A percentile compares a stretch with the other conserved stretches of the same genome.
Evolutionary conservation across 495 filamentous ascomycete genomes (phyloP).

Genomic region (Penicillium crystallinum): DNA sequence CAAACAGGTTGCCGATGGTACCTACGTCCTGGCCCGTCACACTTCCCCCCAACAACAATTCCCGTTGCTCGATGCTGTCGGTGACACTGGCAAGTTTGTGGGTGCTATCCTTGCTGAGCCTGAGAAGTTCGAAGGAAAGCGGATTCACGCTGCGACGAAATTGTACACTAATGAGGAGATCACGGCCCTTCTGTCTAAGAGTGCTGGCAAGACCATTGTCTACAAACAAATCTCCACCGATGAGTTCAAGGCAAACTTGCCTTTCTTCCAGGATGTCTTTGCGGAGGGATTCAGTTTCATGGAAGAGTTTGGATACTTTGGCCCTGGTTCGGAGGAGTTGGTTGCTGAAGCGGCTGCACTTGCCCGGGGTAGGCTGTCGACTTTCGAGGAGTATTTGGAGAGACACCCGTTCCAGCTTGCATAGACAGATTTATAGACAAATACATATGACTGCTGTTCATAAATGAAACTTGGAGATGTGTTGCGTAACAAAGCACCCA

Average conservation of each 20-base stretch:
- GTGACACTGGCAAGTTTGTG: slow-evolving; percentile 49
- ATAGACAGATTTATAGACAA: neutral
- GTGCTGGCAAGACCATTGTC: slow-evolving; percentile 41
- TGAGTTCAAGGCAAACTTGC: slow-evolving; percentile 28
- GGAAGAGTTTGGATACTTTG: slow-evolving; percentile 46
- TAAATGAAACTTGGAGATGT: no score
- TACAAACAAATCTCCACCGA: slow-evolving; percentile 41
- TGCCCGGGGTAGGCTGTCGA: slow-evolving; percentile 34
- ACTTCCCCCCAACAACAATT: slow-evolving; percentile 27
- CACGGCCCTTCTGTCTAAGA: slow-evolving; percentile 30
- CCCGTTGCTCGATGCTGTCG: slow-evolving; percentile 42
- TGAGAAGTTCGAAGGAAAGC: slow-evolving; percentile 45
- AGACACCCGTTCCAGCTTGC: slow-evolving; percentile 7
- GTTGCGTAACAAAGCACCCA: no score
- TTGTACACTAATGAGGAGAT: slow-evolving; percentile 36
- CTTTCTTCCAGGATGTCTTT: slow-evolving; percentile 2
- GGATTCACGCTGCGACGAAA: slow-evolving; percentile 33
- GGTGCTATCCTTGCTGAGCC: slow-evolving; percentile 48
- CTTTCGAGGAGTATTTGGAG: slow-evolving; percentile 44
- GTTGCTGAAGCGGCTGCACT: slow-evolving; percentile 37
- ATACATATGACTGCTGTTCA: no score
- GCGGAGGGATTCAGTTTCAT: slow-evolving; percentile 12
- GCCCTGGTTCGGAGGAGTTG: slow-evolving; percentile 31
- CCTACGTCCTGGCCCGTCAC: slow-evolving; percentile 20
- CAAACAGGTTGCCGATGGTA: neutral